Percentiles rank a stretch among this genome's conserved stretches.
Conservation (phyloP, 192 early-diverging fungal genomes). For the Gryganskiella cystojenkinii region DNA sequence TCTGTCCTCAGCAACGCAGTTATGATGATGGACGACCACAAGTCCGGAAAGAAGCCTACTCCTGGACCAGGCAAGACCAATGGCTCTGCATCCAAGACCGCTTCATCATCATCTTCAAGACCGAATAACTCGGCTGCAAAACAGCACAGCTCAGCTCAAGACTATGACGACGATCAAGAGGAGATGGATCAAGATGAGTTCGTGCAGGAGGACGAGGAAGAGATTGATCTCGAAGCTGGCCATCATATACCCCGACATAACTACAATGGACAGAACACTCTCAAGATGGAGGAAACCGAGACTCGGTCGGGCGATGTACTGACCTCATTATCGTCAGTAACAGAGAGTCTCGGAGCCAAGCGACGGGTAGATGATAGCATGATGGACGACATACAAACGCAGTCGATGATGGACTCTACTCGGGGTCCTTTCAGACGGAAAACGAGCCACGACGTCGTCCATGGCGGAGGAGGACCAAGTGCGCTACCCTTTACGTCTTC, state of each 20-base stretch:
- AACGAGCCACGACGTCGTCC: conserved; percentile 43
- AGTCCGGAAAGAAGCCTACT: conserved; percentile 33
- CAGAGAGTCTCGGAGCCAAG: conserved; percentile 34
- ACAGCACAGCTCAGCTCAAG: conserved; percentile 3
- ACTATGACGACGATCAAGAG: conserved; percentile 25
- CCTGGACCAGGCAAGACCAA: conserved; percentile 1
- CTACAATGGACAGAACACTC: neutral
- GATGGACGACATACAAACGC: conserved; percentile 33
- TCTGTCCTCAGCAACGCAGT: conserved; percentile 41
- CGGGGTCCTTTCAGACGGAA: conserved; percentile 50
- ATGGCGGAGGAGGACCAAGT: neutral
- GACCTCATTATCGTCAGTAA: conserved; percentile 15
- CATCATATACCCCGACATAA: conserved; percentile 15
- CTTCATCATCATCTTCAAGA: neutral
- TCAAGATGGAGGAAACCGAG: conserved; percentile 29
- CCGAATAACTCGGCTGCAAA: neutral
- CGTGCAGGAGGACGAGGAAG: conserved; percentile 11
- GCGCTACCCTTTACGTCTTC: conserved; percentile 1
- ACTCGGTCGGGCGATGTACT: conserved; percentile 26
- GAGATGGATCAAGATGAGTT: conserved; percentile 35
- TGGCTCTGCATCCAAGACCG: neutral
- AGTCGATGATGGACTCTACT: conserved; percentile 11
- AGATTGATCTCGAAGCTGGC: conserved; percentile 45
- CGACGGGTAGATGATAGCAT: conserved; percentile 24
- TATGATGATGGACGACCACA: conserved; percentile 56